Percentiles rank a stretch among this genome's conserved stretches.
Conservation (phyloP, 2,329 filamentous ascomycete genomes). For the Byssoonygena ceratinophila region DNA sequence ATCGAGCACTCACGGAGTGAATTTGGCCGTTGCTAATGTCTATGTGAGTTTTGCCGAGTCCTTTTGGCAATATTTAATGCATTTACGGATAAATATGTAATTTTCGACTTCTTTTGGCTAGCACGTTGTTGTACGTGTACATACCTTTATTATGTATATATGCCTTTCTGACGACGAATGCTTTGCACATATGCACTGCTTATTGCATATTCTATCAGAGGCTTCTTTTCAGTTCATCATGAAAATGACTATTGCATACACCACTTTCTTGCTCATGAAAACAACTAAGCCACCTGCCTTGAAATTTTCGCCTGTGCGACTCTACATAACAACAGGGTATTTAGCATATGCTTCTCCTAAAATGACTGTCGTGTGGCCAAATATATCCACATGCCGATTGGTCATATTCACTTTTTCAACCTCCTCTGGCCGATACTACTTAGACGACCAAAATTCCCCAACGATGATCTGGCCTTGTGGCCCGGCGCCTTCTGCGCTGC, state of each 20-base stretch:
- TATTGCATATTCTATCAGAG: not conserved
- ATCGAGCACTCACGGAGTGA: not conserved
- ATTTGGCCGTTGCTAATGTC: not conserved
- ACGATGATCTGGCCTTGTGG: slow-evolving; percentile 51
- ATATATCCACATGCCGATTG: not conserved
- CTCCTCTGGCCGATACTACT: slow-evolving; percentile 61
- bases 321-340: too few relatives aligned
- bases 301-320: too few relatives aligned
- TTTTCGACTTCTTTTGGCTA: not conserved
- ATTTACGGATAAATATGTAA: slow-evolving; percentile 2
- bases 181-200: not conserved
- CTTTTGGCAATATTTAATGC: not conserved
- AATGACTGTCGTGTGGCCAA: not conserved
- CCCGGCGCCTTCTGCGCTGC: slow-evolving; percentile 34
- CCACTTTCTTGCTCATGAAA: too few relatives aligned
- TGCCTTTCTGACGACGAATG: not conserved
- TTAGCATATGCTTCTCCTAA: not conserved
- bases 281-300: too few relatives aligned
- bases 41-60: not conserved
- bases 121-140: not conserved
- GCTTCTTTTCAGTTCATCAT: not conserved
- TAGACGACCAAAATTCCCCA: slow-evolving; percentile 60
- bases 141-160: slow-evolving; percentile 4
- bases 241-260: not conserved
- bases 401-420: slow-evolving; percentile 28